Evolutionary conservation across 1,139 yeast species (phyloP), one percentile per base, ranked within the genome.

Genomic region (Nakaseomyces delphensis): DNA sequence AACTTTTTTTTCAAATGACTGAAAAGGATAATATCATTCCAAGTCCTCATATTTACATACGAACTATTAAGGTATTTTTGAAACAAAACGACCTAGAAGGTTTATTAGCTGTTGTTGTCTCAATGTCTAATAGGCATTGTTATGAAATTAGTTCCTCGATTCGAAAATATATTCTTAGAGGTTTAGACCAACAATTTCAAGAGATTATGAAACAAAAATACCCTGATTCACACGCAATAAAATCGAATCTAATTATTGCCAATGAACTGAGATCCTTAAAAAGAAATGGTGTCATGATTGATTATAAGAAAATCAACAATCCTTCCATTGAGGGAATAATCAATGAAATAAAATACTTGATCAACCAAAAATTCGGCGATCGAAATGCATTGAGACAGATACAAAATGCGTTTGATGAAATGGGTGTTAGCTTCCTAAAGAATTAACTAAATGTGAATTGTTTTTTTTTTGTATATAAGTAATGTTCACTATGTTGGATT

Each of bases 11-110:
- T 4, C 41, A 14, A 10, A 58, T 58, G 63, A 43, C 50, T 14
- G 32, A 38, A 9, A 40, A 41, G 2, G 61, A 56, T 39, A 52
- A 55, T 35, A 41, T 53, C 15, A 40, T 57, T n/a, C 55, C 56
- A 7, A 48, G 49, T 41, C 28, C 32, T 5, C 32, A 39, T 3
- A 41, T 57, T 37, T 50, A 47, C 36, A 42, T 48, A 15, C 30
- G 46, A 7, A 49, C 58, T 7, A 39, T 57, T n/a, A 38, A 44
- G 4, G 48, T 56, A 1, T 49, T 59, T 30, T 44, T 54, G 19
- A 46, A 46, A 27, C 40, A 48, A 4, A 47, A 50, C 18, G 57
- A 57, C 35, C 56, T 59, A 57, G 38, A 44, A 11, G 49, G 47
- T 3, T 20, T 60, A 2, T 52, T 56, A 0, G 52, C 54, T 3